These are phyloP conservation scores for Trichophyton rubrum DNA, from an alignment of 2,329 filamentous ascomycete species.

Conservation along the genomic window DNA sequence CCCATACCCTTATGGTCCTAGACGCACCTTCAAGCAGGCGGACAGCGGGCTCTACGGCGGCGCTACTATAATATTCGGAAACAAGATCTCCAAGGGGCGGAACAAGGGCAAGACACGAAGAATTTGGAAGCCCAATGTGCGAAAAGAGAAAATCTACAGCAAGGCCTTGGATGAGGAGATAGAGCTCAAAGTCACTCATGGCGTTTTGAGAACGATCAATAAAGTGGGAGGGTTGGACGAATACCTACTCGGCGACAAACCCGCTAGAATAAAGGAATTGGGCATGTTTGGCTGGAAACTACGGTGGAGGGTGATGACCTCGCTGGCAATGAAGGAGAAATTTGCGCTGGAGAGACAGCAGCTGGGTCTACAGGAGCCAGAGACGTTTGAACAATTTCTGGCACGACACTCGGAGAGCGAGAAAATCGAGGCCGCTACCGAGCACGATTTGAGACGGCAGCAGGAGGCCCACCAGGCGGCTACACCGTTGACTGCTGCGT, in stretches of 20 bases:
- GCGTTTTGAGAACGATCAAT: constrained; percentile 49
- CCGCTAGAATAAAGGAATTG: constrained; percentile 67
- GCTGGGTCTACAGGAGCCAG: constrained; percentile 48
- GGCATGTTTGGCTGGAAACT: constrained; percentile 84
- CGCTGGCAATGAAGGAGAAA: constrained; percentile 49
- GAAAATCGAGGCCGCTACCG: constrained; percentile 27
- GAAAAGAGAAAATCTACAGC: constrained; percentile 35
- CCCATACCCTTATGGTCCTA: constrained; percentile 36
- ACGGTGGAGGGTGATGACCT: constrained; percentile 82
- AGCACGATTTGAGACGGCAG: constrained; percentile 10
- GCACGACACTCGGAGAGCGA: constrained; percentile 32
- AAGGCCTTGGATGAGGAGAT: constrained; percentile 32
- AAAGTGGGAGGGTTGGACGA: constrained; percentile 82
- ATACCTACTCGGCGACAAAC: constrained; percentile 73
- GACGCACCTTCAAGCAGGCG: constrained; percentile 34
- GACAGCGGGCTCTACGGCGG: constrained; percentile 39
- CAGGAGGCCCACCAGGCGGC: background rate
- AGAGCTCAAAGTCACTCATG: constrained; percentile 35
- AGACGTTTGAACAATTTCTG: constrained; percentile 26
- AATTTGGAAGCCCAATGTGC: constrained; percentile 39
- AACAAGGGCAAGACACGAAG: constrained; percentile 39
- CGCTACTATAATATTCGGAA: constrained; percentile 35
- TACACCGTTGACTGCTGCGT: background rate
- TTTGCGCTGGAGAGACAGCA: constrained; percentile 53
- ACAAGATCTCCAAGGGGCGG: constrained; percentile 38